Percentiles rank a stretch among this genome's conserved stretches.
Evolutionary conservation across 352 stramenopile species (phyloP).

Genomic region (Globisporangium orthogonon): DNA sequence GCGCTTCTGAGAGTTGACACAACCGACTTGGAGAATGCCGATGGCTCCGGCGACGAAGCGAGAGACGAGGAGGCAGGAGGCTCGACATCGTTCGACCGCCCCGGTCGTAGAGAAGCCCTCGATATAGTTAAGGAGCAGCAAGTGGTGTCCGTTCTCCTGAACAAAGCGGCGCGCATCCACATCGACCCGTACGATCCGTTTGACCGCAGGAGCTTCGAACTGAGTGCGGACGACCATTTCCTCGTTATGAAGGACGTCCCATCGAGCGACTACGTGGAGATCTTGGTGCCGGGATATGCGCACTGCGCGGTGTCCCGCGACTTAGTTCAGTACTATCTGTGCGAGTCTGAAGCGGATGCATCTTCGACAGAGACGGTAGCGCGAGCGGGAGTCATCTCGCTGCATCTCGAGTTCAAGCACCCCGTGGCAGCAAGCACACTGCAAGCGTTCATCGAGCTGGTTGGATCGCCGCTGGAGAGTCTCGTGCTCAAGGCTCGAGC

Average conservation of each 20-base stretch:
- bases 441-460: conserved; percentile 8
- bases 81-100: not conserved
- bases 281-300: conserved; percentile 14
- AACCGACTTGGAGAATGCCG: not conserved
- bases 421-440: conserved; percentile 1
- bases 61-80: not conserved
- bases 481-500: conserved; percentile 5
- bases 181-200: conserved; percentile 9
- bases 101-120: too few species aligned
- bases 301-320: conserved; percentile 9
- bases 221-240: conserved; percentile 12
- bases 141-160: conserved; percentile 11
- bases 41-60: not conserved
- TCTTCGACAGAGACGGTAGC: not conserved
- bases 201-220: not conserved
- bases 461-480: conserved; percentile 5
- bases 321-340: conserved; percentile 9
- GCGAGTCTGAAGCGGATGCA: not conserved
- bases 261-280: conserved; percentile 6
- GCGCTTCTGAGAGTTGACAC: conserved; percentile 1
- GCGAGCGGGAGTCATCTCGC: conserved; percentile 2
- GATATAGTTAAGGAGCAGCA: not conserved
- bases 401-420: conserved; percentile 8
- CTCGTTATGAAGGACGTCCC: conserved; percentile 15
- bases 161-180: conserved; percentile 6